phyloP scores from a whole-genome alignment of 495 filamentous ascomycete genomes.

The Elasticomyces elasticus region DNA sequence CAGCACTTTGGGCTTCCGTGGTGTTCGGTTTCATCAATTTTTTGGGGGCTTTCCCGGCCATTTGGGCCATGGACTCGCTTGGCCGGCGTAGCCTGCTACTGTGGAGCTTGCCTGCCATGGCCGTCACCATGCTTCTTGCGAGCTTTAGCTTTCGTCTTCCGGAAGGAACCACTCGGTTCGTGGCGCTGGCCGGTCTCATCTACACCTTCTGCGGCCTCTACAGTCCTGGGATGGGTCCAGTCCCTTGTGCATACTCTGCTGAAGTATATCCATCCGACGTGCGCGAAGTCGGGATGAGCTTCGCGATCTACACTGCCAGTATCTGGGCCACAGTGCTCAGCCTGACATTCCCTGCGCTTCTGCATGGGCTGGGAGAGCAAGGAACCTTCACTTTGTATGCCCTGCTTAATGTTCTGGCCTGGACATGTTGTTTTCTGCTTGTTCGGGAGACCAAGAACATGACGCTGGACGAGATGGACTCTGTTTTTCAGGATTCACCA shows the following conservation, averaged over 20 bases:
- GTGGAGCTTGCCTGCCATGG: constrained; percentile 15
- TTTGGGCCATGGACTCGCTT: constrained; percentile 20
- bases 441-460: constrained; percentile 49
- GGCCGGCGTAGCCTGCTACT: constrained; percentile 20
- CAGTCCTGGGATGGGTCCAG: constrained; percentile 47
- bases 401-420: constrained; percentile 48
- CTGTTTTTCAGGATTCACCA: constrained; percentile 1
- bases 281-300: constrained; percentile 29
- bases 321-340: constrained; percentile 38
- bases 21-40: constrained; percentile 20
- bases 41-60: constrained; percentile 19
- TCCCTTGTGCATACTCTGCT: constrained; percentile 50
- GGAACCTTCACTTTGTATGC: constrained; percentile 58
- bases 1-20: constrained; percentile 18
- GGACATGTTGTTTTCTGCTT: constrained; percentile 45
- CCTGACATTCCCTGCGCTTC: constrained; percentile 47
- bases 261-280: constrained; percentile 45
- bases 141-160: constrained; percentile 13
- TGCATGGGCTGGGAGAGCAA: constrained; percentile 40
- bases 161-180: not conserved
- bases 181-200: constrained; percentile 13
- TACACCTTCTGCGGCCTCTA: constrained; percentile 34
- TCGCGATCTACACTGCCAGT: constrained; percentile 38
- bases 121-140: constrained; percentile 11
- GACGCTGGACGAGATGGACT: constrained; percentile 16